A percentile compares a stretch with the other conserved stretches of the same genome.
phyloP scores from a whole-genome alignment of 2,329 filamentous ascomycete species.

The Talaromyces sp. region DNA sequence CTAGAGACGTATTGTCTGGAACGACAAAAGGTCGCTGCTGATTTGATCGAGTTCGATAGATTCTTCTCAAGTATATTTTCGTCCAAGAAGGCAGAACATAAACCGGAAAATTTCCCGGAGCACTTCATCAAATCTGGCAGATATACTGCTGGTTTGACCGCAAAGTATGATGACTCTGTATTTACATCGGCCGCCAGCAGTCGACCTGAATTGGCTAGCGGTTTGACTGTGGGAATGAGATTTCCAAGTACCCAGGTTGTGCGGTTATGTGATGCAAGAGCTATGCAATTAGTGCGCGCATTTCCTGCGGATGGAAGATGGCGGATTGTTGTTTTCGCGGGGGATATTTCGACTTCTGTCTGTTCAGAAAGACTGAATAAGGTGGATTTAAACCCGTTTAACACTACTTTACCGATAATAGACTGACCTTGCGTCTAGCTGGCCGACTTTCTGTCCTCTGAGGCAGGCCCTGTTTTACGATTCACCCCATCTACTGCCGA shows the following conservation, averaged over 20 bases:
- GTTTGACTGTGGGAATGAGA: constrained; percentile 35
- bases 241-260: constrained; percentile 51
- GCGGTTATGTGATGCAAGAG: constrained; percentile 38
- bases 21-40: constrained; percentile 30
- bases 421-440: constrained; percentile 26
- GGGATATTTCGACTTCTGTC: constrained; percentile 4
- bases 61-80: constrained; percentile 55
- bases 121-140: constrained; percentile 58
- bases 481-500: constrained; percentile 46
- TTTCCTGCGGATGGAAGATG: constrained; percentile 39
- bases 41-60: constrained; percentile 37
- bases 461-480: constrained; percentile 39
- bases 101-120: constrained; percentile 57
- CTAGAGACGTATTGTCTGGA: constrained; percentile 32
- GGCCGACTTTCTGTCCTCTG: constrained; percentile 40
- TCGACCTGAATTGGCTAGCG: constrained; percentile 20
- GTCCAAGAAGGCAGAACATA: constrained; percentile 44
- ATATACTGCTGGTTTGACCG: constrained; percentile 58
- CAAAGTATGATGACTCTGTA: constrained; percentile 49
- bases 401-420: neutral
- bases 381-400: neutral
- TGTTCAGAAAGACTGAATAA: neutral
- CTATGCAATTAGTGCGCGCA: constrained; percentile 36
- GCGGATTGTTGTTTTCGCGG: constrained; percentile 14
- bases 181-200: constrained; percentile 3